Base-by-base conservation (phyloP, 345 rosid genomes). In the Populus tremula region DNA sequence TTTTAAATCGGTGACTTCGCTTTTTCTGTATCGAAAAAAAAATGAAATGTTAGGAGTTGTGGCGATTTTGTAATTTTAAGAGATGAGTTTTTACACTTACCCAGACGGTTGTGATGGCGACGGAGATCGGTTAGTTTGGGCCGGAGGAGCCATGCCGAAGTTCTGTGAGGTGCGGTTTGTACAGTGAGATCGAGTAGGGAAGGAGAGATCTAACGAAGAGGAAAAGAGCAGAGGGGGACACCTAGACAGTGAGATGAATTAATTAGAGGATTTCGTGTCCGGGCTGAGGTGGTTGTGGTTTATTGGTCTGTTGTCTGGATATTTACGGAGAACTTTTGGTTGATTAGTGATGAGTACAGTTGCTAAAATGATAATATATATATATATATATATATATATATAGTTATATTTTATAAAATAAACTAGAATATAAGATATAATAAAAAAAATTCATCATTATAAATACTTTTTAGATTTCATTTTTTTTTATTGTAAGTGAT, bases 71-170 rank as follows among this genome's bases (percentile, higher is more conserved):
- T 49, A 16, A 17, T 49, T 49, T 49, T 0, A 49, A 49, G 54
- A n/a, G 66, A n/a, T 4, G 5, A 47, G 38, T 3, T 41, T 18
- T 7, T 54, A 17, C 69, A 84, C 54, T 87, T 87, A 96, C 99
- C 98, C 98, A 69, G 99, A 96, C 74, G 99, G 99, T 70, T 96
- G 98, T 47, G 99, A 93, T 70, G 97, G 97, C 33, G 99, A 96
- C 21, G 92, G 83, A 78, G 90, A 90, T 76, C 94, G 92, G 78
- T 89, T 89, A n/a, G 97, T 85, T 70, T 81, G 87, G 68, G 92
- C 84, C 69, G 96, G 96, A 84, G 99, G 98, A 84, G 96, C 88
- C 99, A 96, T 96, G 78, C 81, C 70, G 47, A 47, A 43, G 61
- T 33, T 69, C 73, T 1, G 67, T 64, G 21, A 76, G 74, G n/a